Conservation (phyloP, 2,329 filamentous ascomycete species). For the Alternaria arbusti region DNA sequence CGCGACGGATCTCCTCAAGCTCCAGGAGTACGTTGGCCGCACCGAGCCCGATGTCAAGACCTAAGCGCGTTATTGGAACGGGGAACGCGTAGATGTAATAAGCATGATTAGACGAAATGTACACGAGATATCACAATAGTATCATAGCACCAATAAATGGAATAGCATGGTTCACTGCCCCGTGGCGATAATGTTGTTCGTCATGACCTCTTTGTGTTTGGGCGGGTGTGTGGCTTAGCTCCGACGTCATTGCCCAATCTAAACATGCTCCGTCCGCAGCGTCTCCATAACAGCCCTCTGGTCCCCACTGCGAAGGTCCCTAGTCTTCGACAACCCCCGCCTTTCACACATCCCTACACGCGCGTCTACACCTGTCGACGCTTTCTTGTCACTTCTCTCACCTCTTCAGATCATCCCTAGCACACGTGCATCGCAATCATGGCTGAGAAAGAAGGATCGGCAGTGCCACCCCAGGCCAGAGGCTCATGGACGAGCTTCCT, state of each 20-base stretch:
- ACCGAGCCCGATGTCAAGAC: slow-evolving; percentile 97
- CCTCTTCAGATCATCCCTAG: neutral
- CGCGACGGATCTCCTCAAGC: slow-evolving; percentile 83
- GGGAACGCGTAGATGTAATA: neutral
- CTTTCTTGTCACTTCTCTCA: neutral
- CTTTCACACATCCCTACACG: slow-evolving; percentile 7
- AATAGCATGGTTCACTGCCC: neutral
- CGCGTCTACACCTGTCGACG: neutral
- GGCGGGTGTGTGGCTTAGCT: slow-evolving; percentile 24
- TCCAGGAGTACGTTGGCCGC: slow-evolving; percentile 91
- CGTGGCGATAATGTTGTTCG: neutral
- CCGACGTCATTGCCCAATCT: slow-evolving; percentile 24
- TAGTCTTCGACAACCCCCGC: neutral
- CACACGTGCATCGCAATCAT: slow-evolving; percentile 18
- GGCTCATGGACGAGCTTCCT: slow-evolving; percentile 58
- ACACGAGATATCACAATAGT: slow-evolving; percentile 1
- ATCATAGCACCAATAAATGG: neutral
- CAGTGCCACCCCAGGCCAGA: slow-evolving; percentile 55
- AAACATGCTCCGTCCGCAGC: slow-evolving; percentile 10
- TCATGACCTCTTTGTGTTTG: slow-evolving; percentile 8
- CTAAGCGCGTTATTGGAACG: slow-evolving; percentile 53
- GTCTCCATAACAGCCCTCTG: slow-evolving; percentile 19
- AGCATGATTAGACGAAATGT: slow-evolving; percentile 3
- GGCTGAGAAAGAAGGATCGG: slow-evolving; percentile 51
- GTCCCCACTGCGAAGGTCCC: slow-evolving; percentile 1